Evolutionary conservation across 163 green algal genomes (phyloP), one percentile per base, ranked within the genome.

Genomic region (Scenedesmus sp.): DNA sequence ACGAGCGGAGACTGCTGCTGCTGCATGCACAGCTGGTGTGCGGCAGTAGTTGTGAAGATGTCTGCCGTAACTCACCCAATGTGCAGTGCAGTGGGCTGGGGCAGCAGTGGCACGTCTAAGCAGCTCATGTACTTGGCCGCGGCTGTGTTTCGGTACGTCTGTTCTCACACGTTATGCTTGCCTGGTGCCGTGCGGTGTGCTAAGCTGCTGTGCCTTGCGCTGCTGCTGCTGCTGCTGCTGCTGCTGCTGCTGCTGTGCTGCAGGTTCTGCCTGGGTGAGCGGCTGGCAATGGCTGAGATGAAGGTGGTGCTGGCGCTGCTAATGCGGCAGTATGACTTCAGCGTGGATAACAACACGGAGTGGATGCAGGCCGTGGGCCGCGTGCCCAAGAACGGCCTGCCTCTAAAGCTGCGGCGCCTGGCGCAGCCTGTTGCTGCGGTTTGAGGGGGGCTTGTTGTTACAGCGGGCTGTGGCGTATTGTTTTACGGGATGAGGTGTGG

Each of bases 251-350:
- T 20, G 16, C 23, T 79, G 84, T 52, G 46, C 8, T 10, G 34
- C 66, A 89, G 89, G 66, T 90, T 88, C 89, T 92, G 89, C 82
- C 54, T 92, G 15, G 89, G 82, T 55, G 79, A 55, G 64, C 57
- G 15, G 4, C 88, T 92, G 18, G 88, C 88, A 12, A 88, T 92
- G 77, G 88, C 79, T 73, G 88, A 92, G 34, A 92, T 92, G 88
- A 92, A 92, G 88, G 82, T 82, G 13, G 54, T 84, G 2, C 46
- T 92, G 74, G 88, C 88, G 3, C 20, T 87, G 15, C 66, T 92
- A 3, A 34, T 20, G 23, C 74, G 82, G 2, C 10, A 55, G 5
- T 92, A 89, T 46, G 23, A 16, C 64, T 77, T 92, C 82, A 77
- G 2, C 10, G 82, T 56, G 18, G 89, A 92, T 67, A 90, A 85